Evolutionary conservation across 768 basidiomycete species (phyloP).

Genomic region (Pleurotus tuber-regium): DNA sequence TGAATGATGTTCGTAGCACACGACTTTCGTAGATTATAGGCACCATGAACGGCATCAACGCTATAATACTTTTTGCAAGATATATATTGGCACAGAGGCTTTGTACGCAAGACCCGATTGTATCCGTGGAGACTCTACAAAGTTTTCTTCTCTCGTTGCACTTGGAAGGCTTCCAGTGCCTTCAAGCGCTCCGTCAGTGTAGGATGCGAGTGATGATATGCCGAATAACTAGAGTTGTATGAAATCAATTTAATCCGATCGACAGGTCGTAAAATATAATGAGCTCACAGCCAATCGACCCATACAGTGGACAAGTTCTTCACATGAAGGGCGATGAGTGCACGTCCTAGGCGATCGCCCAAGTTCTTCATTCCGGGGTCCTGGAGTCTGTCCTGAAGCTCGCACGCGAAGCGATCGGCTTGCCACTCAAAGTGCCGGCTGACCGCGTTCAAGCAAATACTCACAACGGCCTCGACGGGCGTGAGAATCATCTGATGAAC

Average conservation of each 20-base stretch:
- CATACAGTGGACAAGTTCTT: conserved; percentile 93
- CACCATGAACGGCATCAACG: too few relatives aligned
- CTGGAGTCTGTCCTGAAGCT: conserved; percentile 53
- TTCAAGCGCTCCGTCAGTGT: conserved; percentile 88
- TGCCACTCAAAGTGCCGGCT: conserved; percentile 90
- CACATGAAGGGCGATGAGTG: conserved; percentile 83
- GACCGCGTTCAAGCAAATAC: conserved; percentile 75
- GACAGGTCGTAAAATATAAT: conserved; percentile 7
- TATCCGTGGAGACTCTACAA: neutral
- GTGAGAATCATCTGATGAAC: conserved; percentile 79
- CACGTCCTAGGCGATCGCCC: conserved; percentile 80
- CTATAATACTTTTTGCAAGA: neutral
- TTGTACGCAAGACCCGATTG: neutral
- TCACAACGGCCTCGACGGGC: conserved; percentile 72
- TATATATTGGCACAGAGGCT: neutral
- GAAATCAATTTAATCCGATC: conserved; percentile 6
- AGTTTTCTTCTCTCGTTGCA: conserved; percentile 30
- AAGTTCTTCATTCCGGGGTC: conserved; percentile 64
- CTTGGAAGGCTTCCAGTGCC: conserved; percentile 71
- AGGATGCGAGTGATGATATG: conserved; percentile 95
- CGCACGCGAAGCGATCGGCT: conserved; percentile 85
- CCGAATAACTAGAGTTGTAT: conserved; percentile 65
- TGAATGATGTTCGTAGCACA: too few relatives aligned
- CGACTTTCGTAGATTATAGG: too few relatives aligned
- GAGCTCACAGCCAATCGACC: conserved; percentile 85